phyloP scores from a whole-genome alignment of 306 rosid species.

The Quercus cerris region DNA sequence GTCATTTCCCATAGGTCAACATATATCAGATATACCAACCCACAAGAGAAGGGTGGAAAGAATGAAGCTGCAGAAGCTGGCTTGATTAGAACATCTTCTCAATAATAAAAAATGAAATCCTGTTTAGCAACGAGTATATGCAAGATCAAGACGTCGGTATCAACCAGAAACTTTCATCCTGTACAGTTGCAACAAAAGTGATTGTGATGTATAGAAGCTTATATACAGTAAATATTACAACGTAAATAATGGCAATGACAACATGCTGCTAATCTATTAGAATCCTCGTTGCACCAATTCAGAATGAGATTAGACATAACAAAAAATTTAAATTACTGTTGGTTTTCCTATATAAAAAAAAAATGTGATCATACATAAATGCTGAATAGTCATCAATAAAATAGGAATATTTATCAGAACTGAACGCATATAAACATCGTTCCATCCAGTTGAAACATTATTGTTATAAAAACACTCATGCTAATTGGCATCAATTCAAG shows the following conservation, averaged over 20 bases:
- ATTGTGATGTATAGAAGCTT: neutral
- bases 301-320: neutral
- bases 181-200: neutral
- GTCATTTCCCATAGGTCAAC: neutral
- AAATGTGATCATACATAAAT: too few species aligned
- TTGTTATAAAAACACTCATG: neutral
- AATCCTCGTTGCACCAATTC: neutral
- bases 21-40: neutral
- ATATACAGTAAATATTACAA: neutral
- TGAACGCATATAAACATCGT: neutral
- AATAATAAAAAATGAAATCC: neutral
- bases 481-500: neutral
- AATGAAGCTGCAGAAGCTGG: neutral
- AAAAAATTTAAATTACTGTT: neutral
- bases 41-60: neutral
- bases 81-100: neutral
- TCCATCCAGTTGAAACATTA: neutral
- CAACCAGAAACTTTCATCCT: neutral
- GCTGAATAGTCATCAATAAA: neutral
- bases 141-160: neutral
- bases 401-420: neutral
- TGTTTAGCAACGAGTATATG: neutral
- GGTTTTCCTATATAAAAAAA: neutral
- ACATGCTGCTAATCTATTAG: neutral
- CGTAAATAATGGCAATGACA: neutral